phyloP scores from a whole-genome alignment of 345 rosid genomes.

The Lepidium sativum region DNA sequence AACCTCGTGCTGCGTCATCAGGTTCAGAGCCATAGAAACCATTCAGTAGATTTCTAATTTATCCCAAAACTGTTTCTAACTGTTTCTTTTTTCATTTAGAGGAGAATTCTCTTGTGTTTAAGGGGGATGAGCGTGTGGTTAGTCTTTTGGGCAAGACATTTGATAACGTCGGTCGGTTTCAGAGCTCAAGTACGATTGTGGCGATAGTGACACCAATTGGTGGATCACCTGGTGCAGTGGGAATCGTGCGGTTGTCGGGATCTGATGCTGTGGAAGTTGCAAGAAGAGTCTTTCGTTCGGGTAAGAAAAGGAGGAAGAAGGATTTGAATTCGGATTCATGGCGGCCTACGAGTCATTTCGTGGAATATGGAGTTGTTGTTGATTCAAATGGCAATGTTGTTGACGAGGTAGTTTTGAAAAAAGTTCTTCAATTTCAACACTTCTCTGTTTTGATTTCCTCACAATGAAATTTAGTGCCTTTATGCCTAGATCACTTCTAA shows the following conservation, averaged over 20 bases:
- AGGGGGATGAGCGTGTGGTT: constrained; percentile 51
- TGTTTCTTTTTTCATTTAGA: constrained; percentile 4
- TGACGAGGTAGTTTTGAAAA: constrained; percentile 53
- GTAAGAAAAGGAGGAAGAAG: constrained; percentile 36
- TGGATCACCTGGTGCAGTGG: constrained; percentile 78
- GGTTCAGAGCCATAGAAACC: constrained; percentile 11
- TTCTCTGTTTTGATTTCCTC: background rate
- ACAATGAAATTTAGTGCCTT: background rate
- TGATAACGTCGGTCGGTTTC: constrained; percentile 20
- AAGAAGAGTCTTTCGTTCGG: constrained; percentile 49
- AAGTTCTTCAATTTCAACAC: background rate
- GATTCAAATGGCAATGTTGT: constrained; percentile 50
- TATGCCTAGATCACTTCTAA: background rate
- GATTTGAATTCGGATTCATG: constrained; percentile 29
- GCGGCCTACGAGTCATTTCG: constrained; percentile 72
- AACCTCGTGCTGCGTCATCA: constrained; percentile 35
- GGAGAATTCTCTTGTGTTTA: constrained; percentile 28
- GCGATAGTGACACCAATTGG: constrained; percentile 82
- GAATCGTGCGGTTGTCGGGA: constrained; percentile 70
- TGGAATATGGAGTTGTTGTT: constrained; percentile 74
- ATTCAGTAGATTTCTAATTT: background rate
- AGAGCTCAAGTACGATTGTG: constrained; percentile 47
- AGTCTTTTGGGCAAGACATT: constrained; percentile 14
- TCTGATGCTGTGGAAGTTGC: constrained; percentile 60
- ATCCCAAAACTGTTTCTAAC: background rate